These are phyloP conservation scores for Erodium texanum DNA, from an alignment of 441 rosid species.

Conservation along the genomic window DNA sequence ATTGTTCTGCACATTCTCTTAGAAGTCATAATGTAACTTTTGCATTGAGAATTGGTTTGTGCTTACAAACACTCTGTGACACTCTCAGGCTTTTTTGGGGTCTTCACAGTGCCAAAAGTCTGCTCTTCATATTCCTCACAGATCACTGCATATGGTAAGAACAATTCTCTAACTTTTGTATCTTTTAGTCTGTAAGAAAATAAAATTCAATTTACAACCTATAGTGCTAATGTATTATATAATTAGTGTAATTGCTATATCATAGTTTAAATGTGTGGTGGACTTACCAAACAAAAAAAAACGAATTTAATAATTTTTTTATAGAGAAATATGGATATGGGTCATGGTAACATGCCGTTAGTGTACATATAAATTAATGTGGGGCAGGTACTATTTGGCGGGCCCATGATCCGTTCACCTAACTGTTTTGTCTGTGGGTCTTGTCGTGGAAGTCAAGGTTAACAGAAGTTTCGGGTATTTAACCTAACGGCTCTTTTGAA, in stretches of 20 bases:
- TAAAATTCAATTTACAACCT: no score
- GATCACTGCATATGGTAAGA: constrained; percentile 58
- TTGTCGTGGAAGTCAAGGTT: not conserved
- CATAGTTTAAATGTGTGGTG: no score
- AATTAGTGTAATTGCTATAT: no score
- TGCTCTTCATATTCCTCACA: constrained; percentile 65
- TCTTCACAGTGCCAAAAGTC: constrained; percentile 64
- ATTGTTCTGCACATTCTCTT: constrained; percentile 5
- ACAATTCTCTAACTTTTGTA: not conserved
- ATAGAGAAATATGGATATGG: no score
- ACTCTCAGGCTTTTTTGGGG: constrained; percentile 63
- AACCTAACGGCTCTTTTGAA: not conserved
- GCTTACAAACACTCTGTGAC: not conserved
- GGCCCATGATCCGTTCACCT: constrained; percentile 1
- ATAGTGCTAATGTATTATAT: no score
- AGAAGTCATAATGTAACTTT: not conserved
- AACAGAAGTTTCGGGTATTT: not conserved
- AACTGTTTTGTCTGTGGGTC: not conserved
- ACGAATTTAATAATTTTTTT: no score
- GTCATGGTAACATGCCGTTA: not conserved
- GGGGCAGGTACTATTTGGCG: not conserved
- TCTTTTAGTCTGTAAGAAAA: not conserved
- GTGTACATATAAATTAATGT: not conserved
- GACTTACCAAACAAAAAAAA: no score
- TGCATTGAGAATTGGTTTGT: not conserved